Evolutionary conservation across 2,329 filamentous ascomycete species (phyloP).

Genomic region (Trematosphaeria pertusa): DNA sequence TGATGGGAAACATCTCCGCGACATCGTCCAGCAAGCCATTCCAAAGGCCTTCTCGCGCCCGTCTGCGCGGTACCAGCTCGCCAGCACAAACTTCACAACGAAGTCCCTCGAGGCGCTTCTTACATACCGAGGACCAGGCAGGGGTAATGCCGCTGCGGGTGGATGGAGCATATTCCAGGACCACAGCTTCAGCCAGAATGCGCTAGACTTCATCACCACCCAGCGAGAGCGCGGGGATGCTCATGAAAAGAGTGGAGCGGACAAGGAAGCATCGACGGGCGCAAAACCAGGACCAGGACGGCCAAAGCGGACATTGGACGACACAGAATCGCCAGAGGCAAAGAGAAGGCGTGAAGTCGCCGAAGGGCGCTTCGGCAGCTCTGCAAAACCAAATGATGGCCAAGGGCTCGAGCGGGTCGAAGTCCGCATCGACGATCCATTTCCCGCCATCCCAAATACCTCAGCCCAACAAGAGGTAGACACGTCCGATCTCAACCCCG

Average conservation of each 20-base stretch:
- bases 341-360: conserved; percentile 70
- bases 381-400: conserved; percentile 45
- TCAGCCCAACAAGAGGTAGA: conserved; percentile 21
- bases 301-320: conserved; percentile 36
- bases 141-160: conserved; percentile 74
- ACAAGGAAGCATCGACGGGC: conserved; percentile 26
- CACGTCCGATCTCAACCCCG: conserved; percentile 20
- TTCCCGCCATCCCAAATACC: conserved; percentile 28
- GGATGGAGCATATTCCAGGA: conserved; percentile 82
- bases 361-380: conserved; percentile 72
- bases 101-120: conserved; percentile 75
- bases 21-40: conserved; percentile 77
- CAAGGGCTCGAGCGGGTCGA: conserved; percentile 57
- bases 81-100: conserved; percentile 71
- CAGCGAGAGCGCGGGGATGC: conserved; percentile 29
- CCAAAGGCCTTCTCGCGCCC: conserved; percentile 82
- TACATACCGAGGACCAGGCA: conserved; percentile 71
- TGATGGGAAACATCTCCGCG: conserved; percentile 65
- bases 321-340: conserved; percentile 32
- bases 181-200: conserved; percentile 60
- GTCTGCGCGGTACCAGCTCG: conserved; percentile 73
- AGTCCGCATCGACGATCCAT: conserved; percentile 57
- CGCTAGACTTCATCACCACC: conserved; percentile 54
- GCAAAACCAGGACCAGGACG: conserved; percentile 33
- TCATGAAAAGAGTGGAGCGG: conserved; percentile 10